These are phyloP conservation scores for Ramularia endophylla DNA, from an alignment of 2,329 filamentous ascomycete species.

Conservation along the genomic window DNA sequence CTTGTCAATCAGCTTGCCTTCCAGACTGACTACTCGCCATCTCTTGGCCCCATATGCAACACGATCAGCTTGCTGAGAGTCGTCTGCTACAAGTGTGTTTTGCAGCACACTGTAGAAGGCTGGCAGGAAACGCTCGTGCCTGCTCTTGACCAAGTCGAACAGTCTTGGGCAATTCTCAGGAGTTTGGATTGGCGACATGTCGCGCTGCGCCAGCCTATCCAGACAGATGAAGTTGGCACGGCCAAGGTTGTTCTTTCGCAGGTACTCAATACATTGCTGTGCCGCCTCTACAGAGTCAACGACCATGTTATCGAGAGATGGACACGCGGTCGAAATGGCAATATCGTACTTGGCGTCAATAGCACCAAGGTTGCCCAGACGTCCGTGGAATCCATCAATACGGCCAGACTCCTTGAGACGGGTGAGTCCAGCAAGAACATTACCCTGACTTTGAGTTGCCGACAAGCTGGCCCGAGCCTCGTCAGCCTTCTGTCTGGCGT, in stretches of 20 bases:
- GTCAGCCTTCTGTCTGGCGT: slow-evolving; percentile 87
- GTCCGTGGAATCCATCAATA: slow-evolving; percentile 94
- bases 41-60: slow-evolving; percentile 91
- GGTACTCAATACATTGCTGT: slow-evolving; percentile 96
- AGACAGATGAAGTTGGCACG: slow-evolving; percentile 96
- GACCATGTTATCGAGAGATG: slow-evolving; percentile 88
- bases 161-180: slow-evolving; percentile 88
- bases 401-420: slow-evolving; percentile 91
- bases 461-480: slow-evolving; percentile 88
- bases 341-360: slow-evolving; percentile 95
- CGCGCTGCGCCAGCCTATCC: slow-evolving; percentile 73
- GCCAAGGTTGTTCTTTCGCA: slow-evolving; percentile 94
- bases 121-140: slow-evolving; percentile 77
- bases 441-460: slow-evolving; percentile 80
- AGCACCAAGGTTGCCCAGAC: slow-evolving; percentile 85
- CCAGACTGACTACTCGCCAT: slow-evolving; percentile 94
- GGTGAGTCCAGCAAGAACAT: slow-evolving; percentile 82
- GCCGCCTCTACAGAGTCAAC: slow-evolving; percentile 94
- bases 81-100: slow-evolving; percentile 87
- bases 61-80: slow-evolving; percentile 92
- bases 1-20: slow-evolving; percentile 93
- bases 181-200: slow-evolving; percentile 74
- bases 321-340: slow-evolving; percentile 95
- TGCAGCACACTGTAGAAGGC: slow-evolving; percentile 95
- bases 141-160: slow-evolving; percentile 86